phyloP scores from a whole-genome alignment of 108 stramenopile species.

The Cyclotella kingstonii region DNA sequence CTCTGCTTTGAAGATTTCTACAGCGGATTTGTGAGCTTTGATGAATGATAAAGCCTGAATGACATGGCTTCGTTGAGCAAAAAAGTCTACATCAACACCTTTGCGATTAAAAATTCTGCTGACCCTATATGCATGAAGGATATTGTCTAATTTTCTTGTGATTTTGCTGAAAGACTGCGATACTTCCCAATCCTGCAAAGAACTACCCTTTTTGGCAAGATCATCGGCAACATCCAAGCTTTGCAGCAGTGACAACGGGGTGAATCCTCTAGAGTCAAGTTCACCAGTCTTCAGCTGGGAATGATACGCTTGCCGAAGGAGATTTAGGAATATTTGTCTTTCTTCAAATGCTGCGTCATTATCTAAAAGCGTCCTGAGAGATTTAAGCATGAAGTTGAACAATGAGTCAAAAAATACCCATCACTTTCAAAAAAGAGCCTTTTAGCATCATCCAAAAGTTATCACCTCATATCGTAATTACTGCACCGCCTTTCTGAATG shows the following conservation, averaged over 20 bases:
- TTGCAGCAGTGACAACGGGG: conserved; percentile 26
- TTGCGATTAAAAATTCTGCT: conserved; percentile 16
- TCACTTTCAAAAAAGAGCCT: too few relatives aligned
- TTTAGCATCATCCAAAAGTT: too few relatives aligned
- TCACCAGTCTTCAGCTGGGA: conserved; percentile 16
- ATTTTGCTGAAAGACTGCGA: conserved; percentile 4
- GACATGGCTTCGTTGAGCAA: conserved; percentile 20
- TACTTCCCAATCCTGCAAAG: conserved; percentile 20
- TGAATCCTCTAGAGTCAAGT: conserved; percentile 32
- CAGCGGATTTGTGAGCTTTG: conserved; percentile 21
- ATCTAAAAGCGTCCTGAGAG: conserved; percentile 2
- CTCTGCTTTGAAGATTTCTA: conserved; percentile 26
- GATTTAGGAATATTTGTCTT: conserved; percentile 13
- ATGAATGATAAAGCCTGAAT: conserved; percentile 34
- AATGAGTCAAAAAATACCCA: background rate
- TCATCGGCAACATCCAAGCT: conserved; percentile 30
- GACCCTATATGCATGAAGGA: conserved; percentile 31
- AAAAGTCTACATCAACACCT: conserved; percentile 18
- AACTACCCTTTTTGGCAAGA: conserved; percentile 9
- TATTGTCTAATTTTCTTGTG: conserved; percentile 10
- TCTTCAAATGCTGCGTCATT: conserved; percentile 14
- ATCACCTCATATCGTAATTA: too few relatives aligned
- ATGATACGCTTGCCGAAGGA: conserved; percentile 17
- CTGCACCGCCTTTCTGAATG: too few relatives aligned
- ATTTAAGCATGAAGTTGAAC: background rate